Evolutionary conservation across 352 stramenopile species (phyloP).

Genomic region (Pythium volutum): DNA sequence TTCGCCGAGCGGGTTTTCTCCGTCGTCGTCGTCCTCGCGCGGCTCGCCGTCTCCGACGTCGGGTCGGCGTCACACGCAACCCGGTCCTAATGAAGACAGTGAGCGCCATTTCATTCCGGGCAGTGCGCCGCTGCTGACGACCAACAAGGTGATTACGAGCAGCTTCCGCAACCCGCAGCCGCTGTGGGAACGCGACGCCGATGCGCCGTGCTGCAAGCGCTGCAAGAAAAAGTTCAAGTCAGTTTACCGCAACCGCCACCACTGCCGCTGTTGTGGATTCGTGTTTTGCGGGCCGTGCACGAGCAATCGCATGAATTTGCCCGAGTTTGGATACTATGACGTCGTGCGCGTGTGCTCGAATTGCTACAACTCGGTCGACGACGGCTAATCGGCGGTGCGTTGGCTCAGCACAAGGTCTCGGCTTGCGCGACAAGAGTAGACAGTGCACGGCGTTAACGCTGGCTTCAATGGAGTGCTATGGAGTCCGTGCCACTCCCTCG

Average conservation of each 20-base stretch:
- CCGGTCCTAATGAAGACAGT: conserved; percentile 14
- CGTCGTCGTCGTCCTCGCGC: conserved; percentile 26
- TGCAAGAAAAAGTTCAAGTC: conserved; percentile 91
- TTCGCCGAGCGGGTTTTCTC: conserved; percentile 35
- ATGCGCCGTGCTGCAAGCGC: conserved; percentile 81
- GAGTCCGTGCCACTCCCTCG: conserved; percentile 12
- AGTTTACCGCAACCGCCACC: conserved; percentile 74
- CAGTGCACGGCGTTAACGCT: conserved; percentile 43
- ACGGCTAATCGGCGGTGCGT: conserved; percentile 25
- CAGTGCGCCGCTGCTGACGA: conserved; percentile 60
- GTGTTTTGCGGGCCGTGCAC: conserved; percentile 81
- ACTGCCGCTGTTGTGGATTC: conserved; percentile 83
- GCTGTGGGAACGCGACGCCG: conserved; percentile 80
- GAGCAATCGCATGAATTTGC: conserved; percentile 81
- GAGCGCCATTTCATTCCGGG: conserved; percentile 50
- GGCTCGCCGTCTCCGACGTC: conserved; percentile 13
- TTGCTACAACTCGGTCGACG: conserved; percentile 80
- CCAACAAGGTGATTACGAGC: conserved; percentile 60
- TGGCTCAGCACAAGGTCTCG: conserved; percentile 37
- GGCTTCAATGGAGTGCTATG: conserved; percentile 32
- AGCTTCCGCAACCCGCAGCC: conserved; percentile 76
- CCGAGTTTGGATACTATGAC: conserved; percentile 87
- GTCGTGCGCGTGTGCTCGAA: conserved; percentile 77
- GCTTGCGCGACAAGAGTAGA: conserved; percentile 38
- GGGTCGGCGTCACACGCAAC: conserved; percentile 21